Evolutionary conservation across 176 grass and related monocot genomes (phyloP).

Genomic region (Carex cristatella): DNA sequence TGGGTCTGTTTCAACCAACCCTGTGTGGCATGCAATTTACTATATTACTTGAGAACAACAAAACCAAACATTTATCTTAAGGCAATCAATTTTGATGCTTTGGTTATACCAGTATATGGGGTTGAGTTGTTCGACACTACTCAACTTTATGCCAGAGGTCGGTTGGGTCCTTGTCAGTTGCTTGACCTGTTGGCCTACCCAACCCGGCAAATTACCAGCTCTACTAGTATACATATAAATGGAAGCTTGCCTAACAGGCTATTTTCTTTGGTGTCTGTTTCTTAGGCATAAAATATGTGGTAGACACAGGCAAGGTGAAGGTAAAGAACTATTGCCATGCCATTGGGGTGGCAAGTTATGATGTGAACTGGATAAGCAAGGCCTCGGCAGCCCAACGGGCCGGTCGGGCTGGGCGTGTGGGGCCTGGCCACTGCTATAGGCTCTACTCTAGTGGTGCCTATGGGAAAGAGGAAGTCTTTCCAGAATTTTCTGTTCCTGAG

Average conservation of each 20-base stretch:
- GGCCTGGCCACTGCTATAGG: conserved; percentile 89
- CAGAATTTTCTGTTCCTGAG: conserved; percentile 76
- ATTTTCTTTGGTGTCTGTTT: conserved; percentile 8
- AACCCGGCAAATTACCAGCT: neutral
- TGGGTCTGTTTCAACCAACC: neutral
- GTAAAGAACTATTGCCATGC: conserved; percentile 80
- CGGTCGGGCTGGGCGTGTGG: conserved; percentile 88
- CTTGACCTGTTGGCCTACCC: neutral
- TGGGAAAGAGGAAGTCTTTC: conserved; percentile 88
- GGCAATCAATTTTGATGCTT: neutral
- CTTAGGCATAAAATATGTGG: conserved; percentile 82
- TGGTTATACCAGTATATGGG: neutral
- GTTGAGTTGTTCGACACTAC: neutral
- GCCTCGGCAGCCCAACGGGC: conserved; percentile 81
- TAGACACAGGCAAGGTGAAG: conserved; percentile 97
- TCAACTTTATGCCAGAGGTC: neutral
- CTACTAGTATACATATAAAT: neutral
- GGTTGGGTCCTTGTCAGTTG: neutral
- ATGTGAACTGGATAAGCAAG: conserved; percentile 96
- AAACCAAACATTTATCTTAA: neutral
- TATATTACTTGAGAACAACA: neutral
- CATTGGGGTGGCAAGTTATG: conserved; percentile 73
- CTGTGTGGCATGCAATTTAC: neutral
- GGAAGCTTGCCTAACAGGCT: neutral
- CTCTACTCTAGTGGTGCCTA: conserved; percentile 88